Evolutionary conservation across 1,139 yeast genomes (phyloP).

Genomic region (Wickerhamiella pararugosa): DNA sequence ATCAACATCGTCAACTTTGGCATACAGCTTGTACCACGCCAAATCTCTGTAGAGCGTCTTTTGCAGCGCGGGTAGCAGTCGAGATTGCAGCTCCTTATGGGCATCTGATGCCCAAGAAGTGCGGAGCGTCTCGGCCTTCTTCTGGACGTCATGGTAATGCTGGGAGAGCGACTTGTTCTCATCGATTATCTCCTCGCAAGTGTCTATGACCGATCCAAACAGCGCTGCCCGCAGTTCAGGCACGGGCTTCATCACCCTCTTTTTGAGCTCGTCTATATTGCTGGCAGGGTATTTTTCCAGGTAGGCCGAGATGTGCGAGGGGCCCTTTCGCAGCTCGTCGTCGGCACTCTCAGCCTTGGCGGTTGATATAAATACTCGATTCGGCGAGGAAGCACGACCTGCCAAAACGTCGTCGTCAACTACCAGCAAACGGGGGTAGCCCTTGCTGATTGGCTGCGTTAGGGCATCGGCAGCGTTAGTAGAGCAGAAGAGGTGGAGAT

Average conservation of each 20-base stretch:
- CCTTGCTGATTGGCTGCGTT: slow-evolving; percentile 11
- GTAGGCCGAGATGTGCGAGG: slow-evolving; percentile 20
- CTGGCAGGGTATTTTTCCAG: slow-evolving; percentile 17
- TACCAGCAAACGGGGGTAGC: slow-evolving; percentile 17
- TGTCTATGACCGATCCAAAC: slow-evolving; percentile 16
- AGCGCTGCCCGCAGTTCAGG: slow-evolving; percentile 13
- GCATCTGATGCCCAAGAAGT: slow-evolving; percentile 25
- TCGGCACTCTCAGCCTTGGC: slow-evolving; percentile 19
- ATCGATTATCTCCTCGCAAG: slow-evolving; percentile 19
- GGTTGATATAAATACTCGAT: slow-evolving; percentile 14
- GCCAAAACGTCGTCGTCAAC: slow-evolving; percentile 13
- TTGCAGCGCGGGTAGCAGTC: slow-evolving; percentile 19
- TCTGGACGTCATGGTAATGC: slow-evolving; percentile 6
- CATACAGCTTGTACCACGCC: slow-evolving; percentile 29
- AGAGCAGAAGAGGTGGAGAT: slow-evolving; percentile 19
- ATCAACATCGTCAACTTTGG: slow-evolving; percentile 25
- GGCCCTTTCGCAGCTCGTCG: slow-evolving; percentile 19
- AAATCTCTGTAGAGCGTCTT: slow-evolving; percentile 15
- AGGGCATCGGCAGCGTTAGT: slow-evolving; percentile 14
- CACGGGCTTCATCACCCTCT: slow-evolving; percentile 14
- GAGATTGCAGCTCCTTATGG: slow-evolving; percentile 26
- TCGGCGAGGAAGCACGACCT: neutral
- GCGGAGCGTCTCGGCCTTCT: slow-evolving; percentile 17
- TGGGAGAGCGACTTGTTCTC: slow-evolving; percentile 9
- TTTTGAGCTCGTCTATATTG: slow-evolving; percentile 16